Base-by-base conservation (phyloP, 2,329 filamentous ascomycete species). In the Xenoacremonium recifei region DNA sequence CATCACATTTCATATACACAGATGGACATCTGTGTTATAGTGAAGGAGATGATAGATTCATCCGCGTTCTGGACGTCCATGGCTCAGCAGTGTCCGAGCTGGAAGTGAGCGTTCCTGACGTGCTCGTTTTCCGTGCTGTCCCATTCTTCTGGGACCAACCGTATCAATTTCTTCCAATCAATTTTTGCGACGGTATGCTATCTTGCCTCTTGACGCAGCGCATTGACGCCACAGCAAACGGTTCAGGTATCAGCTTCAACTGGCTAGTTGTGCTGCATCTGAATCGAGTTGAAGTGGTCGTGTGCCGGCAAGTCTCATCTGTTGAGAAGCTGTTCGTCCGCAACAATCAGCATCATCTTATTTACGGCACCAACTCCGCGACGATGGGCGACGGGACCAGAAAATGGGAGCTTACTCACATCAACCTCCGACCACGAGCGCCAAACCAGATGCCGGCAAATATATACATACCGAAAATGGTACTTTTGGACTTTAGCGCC, bases 21-120 rank as follows among this genome's bases (percentile, higher is more conserved):
- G 72, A 80, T 43, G 84, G 85, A 5, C 70, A 79, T 10, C 65
- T 90, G 13, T 87, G 84, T 52, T 85, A 89, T 56, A 73, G 78
- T 10, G 58, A 71, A 30, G 70, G 73, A 31, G 44, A 55, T 25
- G 38, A 59, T 46, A n/a, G n/a, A n/a, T 54, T 59, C 36, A 69
- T 90, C 19, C 76, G 78, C 3, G 61, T 88, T 19, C 67, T 85
- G 35, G 70, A 85, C 45, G 64, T 87, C 15, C 76, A 80, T 50
- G 55, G 59, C 6, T 70, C 72, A 0, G 67, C 66, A 3, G 58
- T 57, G 17, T 51, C 62, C 10, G 83, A 87, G 53, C 64, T 72
- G n/a, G 76, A 80, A 3, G 63, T 87, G 33, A 69, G 80, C 50
- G 68, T 82, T 23, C 68, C 69, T 6, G 54, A 53, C 3, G 63